Evolutionary conservation across 23 red algal genomes (phyloP).

Genomic region (Agarophyton chilense): DNA sequence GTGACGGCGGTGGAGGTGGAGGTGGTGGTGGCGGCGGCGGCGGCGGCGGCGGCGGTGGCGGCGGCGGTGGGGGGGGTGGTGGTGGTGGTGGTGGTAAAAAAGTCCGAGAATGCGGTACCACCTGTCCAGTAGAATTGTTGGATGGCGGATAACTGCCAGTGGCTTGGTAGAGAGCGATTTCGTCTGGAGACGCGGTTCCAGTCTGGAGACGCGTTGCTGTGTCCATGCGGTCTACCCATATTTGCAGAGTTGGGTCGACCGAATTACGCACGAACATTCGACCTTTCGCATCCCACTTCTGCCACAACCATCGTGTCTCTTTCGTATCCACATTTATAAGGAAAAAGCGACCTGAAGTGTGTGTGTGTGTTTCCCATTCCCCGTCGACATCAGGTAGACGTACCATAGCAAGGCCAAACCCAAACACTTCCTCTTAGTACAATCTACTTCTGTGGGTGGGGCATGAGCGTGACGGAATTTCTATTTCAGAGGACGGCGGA

Average conservation of each 20-base stretch:
- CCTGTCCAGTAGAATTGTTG: neutral
- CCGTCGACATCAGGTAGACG: slow-evolving; percentile 40
- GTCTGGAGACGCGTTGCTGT: neutral
- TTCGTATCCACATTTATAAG: slow-evolving; percentile 48
- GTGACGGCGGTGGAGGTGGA: neutral
- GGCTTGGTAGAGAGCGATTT: slow-evolving; percentile 15
- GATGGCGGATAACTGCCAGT: neutral
- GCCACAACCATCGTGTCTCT: slow-evolving; percentile 67
- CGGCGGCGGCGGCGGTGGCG: neutral
- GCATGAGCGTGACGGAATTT: no score
- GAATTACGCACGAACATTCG: slow-evolving; percentile 59
- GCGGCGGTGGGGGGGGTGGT: neutral
- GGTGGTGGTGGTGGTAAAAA: neutral
- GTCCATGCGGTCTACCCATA: slow-evolving; percentile 65
- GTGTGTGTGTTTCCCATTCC: slow-evolving; percentile 46
- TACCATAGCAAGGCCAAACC: slow-evolving; percentile 12
- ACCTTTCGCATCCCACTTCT: slow-evolving; percentile 70
- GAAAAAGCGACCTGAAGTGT: slow-evolving; percentile 62
- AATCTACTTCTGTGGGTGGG: no score
- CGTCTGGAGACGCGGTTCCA: slow-evolving; percentile 40
- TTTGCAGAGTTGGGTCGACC: slow-evolving; percentile 26
- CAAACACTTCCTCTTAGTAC: neutral
- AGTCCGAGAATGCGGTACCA: neutral
- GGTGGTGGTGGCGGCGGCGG: neutral
- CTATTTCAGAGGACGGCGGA: no score